phyloP scores from a whole-genome alignment of 2,329 filamentous ascomycete species.

The Chrysoporthe puriensis region DNA sequence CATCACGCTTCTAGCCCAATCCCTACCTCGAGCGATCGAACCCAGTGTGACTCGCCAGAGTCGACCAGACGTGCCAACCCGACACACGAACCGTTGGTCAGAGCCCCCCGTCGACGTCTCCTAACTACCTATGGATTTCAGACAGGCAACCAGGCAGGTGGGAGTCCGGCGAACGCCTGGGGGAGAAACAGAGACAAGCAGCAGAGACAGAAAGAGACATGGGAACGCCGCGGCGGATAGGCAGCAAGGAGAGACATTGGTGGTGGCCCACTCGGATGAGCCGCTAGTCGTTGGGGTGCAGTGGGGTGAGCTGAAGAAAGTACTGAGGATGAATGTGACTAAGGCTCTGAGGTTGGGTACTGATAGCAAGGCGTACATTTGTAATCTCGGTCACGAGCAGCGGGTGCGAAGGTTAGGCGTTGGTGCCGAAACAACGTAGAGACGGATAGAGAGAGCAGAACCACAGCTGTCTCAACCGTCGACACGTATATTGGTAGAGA shows the following conservation, averaged over 20 bases:
- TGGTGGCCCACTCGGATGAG: not conserved
- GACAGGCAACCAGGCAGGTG: not conserved
- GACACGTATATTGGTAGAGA: not conserved
- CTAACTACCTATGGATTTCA: not conserved
- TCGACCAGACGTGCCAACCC: not conserved
- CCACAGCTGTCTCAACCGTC: not conserved
- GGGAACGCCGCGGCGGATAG: not conserved
- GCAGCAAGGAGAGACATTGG: conserved; percentile 8
- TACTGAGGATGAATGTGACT: not conserved
- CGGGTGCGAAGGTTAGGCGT: not conserved
- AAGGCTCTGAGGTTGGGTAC: not conserved
- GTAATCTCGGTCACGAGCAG: not conserved
- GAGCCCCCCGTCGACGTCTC: not conserved
- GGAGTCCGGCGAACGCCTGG: conserved; percentile 24
- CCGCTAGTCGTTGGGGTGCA: conserved; percentile 1
- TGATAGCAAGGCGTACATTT: not conserved
- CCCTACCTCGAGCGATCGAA: not conserved
- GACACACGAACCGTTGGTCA: conserved; percentile 27
- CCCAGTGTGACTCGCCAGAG: conserved; percentile 20
- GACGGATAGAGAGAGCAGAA: no score
- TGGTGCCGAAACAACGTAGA: not conserved
- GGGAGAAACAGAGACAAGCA: conserved; percentile 18
- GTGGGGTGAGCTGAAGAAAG: not conserved
- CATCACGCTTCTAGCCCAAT: no score
- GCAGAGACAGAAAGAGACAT: not conserved